Evolutionary conservation across 192 early-diverging fungal genomes (phyloP).

Genomic region (Hyaloraphidium curvatum): DNA sequence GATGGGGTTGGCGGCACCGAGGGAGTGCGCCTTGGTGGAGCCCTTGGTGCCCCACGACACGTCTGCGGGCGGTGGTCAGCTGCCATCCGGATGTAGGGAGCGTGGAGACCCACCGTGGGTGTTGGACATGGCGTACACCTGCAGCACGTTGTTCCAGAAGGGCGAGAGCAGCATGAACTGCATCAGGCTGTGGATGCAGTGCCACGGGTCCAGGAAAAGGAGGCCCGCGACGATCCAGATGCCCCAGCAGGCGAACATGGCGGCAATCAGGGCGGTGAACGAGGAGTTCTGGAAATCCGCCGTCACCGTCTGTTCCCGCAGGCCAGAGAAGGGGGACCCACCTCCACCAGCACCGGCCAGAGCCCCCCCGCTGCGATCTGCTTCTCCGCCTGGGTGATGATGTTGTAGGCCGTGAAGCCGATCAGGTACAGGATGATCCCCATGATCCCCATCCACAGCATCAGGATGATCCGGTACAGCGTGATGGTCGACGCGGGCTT

Average conservation of each 20-base stretch:
- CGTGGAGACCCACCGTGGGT: neutral
- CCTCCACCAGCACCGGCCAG: too few species aligned
- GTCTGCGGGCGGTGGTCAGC: constrained; percentile 11
- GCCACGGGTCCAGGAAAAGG: constrained; percentile 71
- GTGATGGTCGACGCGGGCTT: too few species aligned
- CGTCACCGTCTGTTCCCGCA: too few species aligned
- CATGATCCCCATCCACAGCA: too few species aligned
- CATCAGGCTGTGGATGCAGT: constrained; percentile 67
- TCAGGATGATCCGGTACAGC: too few species aligned
- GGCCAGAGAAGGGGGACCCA: too few species aligned
- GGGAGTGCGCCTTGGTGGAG: neutral
- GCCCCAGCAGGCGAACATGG: constrained; percentile 59
- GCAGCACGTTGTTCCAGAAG: too few species aligned
- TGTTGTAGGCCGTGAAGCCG: too few species aligned
- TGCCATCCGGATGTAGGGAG: neutral
- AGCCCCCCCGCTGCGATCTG: too few species aligned
- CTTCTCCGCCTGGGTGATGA: too few species aligned
- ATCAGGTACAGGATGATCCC: too few species aligned
- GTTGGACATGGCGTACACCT: too few species aligned
- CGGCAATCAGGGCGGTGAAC: constrained; percentile 49
- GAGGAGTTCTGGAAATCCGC: constrained; percentile 15
- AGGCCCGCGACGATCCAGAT: constrained; percentile 60
- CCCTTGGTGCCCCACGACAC: constrained; percentile 34
- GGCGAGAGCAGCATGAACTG: constrained; percentile 27
- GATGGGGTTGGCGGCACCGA: neutral